These are phyloP conservation scores for Hibiscus tridactylites DNA, from an alignment of 345 rosid species.

Conservation along the genomic window DNA sequence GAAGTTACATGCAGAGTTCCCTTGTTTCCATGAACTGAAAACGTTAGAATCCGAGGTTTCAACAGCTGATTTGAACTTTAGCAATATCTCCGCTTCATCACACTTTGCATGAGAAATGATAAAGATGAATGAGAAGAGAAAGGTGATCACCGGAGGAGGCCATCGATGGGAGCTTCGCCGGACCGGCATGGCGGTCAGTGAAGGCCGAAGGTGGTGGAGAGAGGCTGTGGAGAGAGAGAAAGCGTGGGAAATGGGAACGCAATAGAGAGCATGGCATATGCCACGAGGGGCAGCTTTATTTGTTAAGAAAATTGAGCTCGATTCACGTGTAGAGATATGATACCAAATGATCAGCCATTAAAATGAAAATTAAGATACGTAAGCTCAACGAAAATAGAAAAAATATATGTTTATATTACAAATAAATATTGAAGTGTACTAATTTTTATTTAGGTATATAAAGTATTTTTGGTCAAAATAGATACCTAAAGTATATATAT, in stretches of 20 bases:
- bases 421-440: no score
- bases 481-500: no score
- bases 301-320: constrained; percentile 4
- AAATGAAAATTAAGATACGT: background rate
- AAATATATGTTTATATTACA: no score
- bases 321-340: constrained; percentile 17
- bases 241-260: constrained; percentile 13
- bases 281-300: constrained; percentile 29
- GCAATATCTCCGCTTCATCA: constrained; percentile 33
- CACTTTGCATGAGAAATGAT: constrained; percentile 18
- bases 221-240: background rate
- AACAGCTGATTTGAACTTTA: constrained; percentile 38
- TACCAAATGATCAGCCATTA: background rate
- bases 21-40: constrained; percentile 46
- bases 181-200: constrained; percentile 24
- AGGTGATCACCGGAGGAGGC: constrained; percentile 8
- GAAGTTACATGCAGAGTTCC: constrained; percentile 31
- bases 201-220: background rate
- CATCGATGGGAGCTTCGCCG: constrained; percentile 16
- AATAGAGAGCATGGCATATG: background rate
- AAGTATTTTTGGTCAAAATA: no score
- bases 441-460: no score
- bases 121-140: constrained; percentile 12
- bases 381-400: background rate
- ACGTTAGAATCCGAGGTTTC: constrained; percentile 20